Evolutionary conservation across 2,329 filamentous ascomycete genomes (phyloP).

Genomic region (Cercospora sp.): DNA sequence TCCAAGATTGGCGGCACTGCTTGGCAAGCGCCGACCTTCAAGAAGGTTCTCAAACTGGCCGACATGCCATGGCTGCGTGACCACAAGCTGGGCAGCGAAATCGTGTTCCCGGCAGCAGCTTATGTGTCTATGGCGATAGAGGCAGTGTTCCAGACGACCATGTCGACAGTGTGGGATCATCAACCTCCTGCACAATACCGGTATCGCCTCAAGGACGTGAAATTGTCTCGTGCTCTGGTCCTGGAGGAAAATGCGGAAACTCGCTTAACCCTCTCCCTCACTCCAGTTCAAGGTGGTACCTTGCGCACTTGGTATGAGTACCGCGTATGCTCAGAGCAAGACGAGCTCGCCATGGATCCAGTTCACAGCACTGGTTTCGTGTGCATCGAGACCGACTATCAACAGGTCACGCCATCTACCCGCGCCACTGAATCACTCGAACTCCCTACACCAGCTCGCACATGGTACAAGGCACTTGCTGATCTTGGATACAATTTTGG

Average conservation of each 20-base stretch:
- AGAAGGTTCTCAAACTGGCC: background rate
- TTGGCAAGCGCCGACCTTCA: background rate
- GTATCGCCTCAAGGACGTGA: background rate
- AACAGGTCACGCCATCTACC: background rate
- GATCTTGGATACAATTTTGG: background rate
- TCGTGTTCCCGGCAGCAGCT: too few species aligned
- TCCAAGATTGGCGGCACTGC: background rate
- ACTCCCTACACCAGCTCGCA: background rate
- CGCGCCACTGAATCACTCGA: background rate
- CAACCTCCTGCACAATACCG: background rate
- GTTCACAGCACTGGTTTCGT: background rate
- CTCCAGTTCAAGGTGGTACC: background rate
- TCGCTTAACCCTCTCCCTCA: background rate
- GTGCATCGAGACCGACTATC: background rate
- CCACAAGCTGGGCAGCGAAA: slow-evolving; percentile 24
- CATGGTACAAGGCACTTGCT: background rate
- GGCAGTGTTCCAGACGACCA: too few species aligned
- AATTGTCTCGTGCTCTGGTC: background rate
- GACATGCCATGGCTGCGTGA: slow-evolving; percentile 31
- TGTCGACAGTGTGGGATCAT: background rate
- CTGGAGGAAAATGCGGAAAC: background rate
- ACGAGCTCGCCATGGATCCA: background rate
- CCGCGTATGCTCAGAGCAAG: background rate
- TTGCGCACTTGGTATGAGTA: background rate
- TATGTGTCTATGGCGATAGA: too few species aligned